Base-by-base conservation (phyloP, 768 basidiomycete species). In the Suillus cothurnatus region DNA sequence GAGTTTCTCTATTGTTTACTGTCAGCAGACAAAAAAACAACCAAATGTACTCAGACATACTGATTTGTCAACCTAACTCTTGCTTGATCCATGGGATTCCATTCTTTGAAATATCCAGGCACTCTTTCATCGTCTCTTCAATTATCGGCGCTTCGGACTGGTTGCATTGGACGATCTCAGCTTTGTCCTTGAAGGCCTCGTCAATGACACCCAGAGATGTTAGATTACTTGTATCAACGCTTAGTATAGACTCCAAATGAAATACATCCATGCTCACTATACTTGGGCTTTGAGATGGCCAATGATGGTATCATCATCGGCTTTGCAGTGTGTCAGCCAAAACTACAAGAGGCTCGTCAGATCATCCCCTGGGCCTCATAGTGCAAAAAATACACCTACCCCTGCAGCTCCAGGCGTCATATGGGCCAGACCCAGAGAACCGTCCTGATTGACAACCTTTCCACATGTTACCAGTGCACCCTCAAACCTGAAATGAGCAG, bases 391-490 rank as follows among this genome's bases (percentile, higher is more conserved):
- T 26, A 32, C 6, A 0, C 21, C 6, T 59, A 68, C 67, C 6
- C 38, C 14, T n/a, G 26, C 50, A 11, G 61, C 61, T 0, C 61
- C 58, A 21, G 34, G 23, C 2, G 38, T 68, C 1, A 17, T 62
- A 41, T 68, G 62, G 28, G 41, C 39, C 8, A 61, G 28, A 0
- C 50, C 62, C 0, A 68, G 34, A 3, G 50, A 60, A 1, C 23
- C 26, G 12, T 68, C 65, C 31, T 68, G 53, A 34, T 68, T 63
- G 17, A 68, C 55, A 4, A 58, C 49, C 0, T 55, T 64, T 1
- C 67, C 59, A n/a, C 62, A 67, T 58, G 66, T 61, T 11, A 68
- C 61, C 3, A 68, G 5, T 3, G 67, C 62, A 3, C 61, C 52
- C 15, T 68, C 65, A 26, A 68, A 68, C 7, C 62, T 41, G 43